Conservation (phyloP, 2,329 filamentous ascomycete species). For the Xylaria sp. region DNA sequence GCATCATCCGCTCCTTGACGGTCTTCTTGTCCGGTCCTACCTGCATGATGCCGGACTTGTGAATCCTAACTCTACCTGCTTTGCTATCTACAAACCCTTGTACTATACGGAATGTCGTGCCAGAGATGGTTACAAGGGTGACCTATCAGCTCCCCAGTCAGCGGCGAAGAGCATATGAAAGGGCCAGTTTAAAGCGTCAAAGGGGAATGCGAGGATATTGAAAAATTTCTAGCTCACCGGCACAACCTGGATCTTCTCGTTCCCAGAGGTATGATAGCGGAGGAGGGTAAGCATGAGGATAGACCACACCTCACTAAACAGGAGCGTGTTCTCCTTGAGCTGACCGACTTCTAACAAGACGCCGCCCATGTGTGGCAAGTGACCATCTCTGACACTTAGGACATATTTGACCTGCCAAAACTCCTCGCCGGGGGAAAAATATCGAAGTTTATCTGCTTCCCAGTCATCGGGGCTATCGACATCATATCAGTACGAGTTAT, state of each 20-base stretch:
- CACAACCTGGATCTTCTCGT: conserved; percentile 14
- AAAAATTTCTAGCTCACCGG: conserved; percentile 17
- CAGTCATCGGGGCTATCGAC: background rate
- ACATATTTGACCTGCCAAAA: background rate
- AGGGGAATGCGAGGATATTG: background rate
- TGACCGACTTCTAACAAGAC: background rate
- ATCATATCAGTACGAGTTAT: conserved; percentile 1
- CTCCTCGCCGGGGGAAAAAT: background rate
- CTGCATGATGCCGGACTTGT: conserved; percentile 3
- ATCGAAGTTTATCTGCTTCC: background rate
- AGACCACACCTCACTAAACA: conserved; percentile 22
- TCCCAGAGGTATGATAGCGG: background rate
- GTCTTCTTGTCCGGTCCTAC: background rate
- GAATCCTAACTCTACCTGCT: background rate
- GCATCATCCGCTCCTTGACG: conserved; percentile 5
- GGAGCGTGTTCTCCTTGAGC: conserved; percentile 3
- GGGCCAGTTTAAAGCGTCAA: background rate
- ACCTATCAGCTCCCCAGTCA: conserved; percentile 12
- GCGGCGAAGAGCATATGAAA: conserved; percentile 4
- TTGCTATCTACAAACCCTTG: conserved; percentile 13
- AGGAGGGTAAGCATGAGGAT: conserved; percentile 7
- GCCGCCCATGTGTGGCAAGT: conserved; percentile 10
- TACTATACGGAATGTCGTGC: conserved; percentile 18
- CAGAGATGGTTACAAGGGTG: conserved; percentile 17
- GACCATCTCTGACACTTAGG: background rate